Evolutionary conservation across 2,329 filamentous ascomycete species (phyloP), one percentile per base, ranked within the genome.

Genomic region (Aspergillus sclerotialis): DNA sequence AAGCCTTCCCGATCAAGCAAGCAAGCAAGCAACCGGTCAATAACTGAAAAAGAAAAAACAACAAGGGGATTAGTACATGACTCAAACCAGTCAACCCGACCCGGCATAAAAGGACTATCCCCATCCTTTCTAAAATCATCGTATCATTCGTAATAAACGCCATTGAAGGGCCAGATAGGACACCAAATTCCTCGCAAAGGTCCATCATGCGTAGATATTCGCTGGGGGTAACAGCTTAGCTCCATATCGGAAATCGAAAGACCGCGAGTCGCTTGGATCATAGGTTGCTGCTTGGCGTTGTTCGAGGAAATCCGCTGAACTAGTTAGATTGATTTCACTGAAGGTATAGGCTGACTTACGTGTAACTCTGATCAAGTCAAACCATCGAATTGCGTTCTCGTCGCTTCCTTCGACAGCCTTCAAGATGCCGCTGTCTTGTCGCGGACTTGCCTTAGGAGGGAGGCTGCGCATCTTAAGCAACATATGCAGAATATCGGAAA

Each of bases 401-500:
- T 63, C 58, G 37, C 57, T 62, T 7, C 53, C 57, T 8, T 65
- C 58, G 6, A 56, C 52, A 4, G 61, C 55, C 42, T 55, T 57
- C 35, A 67, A 37, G 8, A 58, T 44, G n/a, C 61, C 60, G 13
- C 53, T 60, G 10, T 64, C 61, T 3, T 53, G 50, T 14, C 58
- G 50, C 14, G 64, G 48, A 17, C 36, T 53, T 4, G 61, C 58
- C 44, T 63, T 63, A 16, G 64, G 64, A 9, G 63, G 60, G n/a
- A 68, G 46, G 30, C 59, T 60, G 5, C 76, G 71, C 69, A 79
- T 76, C 42, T 71, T 71, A 30, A 79, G 58, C 19, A 79, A 56
- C 64, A 75, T 76, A 37, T 70, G 65, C 4, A 79, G 55, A 19
- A 78, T 69, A 33, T 75, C 69, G 13, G 72, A 67, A 41, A 80